Evolutionary conservation across 257 asterid genomes (phyloP).

Genomic region (Petrea volubilis): DNA sequence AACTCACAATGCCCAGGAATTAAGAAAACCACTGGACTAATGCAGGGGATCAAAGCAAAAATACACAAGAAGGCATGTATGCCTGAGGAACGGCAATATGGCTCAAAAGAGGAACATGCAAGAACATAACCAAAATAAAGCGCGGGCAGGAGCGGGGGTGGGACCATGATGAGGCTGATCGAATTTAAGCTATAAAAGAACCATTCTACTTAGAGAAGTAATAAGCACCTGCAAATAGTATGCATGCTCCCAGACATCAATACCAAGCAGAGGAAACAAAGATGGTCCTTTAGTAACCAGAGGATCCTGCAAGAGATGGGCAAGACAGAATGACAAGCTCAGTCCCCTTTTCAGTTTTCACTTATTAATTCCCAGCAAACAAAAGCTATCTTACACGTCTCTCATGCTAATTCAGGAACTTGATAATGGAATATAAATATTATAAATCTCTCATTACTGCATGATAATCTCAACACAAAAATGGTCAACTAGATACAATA

Average conservation of each 20-base stretch:
- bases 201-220: background rate
- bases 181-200: background rate
- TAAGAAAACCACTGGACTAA: background rate
- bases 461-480: background rate
- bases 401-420: background rate
- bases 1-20: background rate
- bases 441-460: constrained; percentile 3
- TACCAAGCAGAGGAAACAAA: constrained; percentile 76
- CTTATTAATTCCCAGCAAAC: background rate
- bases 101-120: background rate
- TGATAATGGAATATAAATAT: background rate
- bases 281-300: constrained; percentile 66
- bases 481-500: background rate
- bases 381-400: background rate
- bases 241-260: constrained; percentile 93
- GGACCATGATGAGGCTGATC: background rate
- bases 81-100: background rate
- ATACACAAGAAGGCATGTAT: background rate
- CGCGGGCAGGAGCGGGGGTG: too few relatives aligned
- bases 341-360: background rate
- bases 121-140: background rate
- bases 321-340: background rate
- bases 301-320: constrained; percentile 58
- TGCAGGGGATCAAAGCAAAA: background rate
- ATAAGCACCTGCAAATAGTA: constrained; percentile 71